Conservation (phyloP, 2,329 filamentous ascomycete species). For the Talaromyces amestolkiae region DNA sequence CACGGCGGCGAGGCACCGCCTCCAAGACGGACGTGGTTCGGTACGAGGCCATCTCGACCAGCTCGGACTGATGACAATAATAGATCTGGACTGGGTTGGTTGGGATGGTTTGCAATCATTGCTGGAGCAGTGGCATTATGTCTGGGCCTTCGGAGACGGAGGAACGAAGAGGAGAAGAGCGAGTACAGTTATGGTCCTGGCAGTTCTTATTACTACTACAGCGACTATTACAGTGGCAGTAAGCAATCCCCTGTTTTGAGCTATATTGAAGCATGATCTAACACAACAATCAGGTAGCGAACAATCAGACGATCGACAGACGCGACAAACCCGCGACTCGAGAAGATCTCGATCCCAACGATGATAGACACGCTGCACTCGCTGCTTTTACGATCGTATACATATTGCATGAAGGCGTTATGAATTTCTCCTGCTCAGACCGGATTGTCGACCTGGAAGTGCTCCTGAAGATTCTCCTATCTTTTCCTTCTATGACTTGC, state of each 20-base stretch:
- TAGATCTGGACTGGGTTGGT: slow-evolving; percentile 39
- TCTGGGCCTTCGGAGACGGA: slow-evolving; percentile 45
- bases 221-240: slow-evolving; percentile 44
- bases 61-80: slow-evolving; percentile 36
- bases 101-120: slow-evolving; percentile 43
- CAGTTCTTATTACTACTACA: slow-evolving; percentile 43
- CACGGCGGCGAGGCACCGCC: slow-evolving; percentile 30
- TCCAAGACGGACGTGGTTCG: slow-evolving; percentile 42
- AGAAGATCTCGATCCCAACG: slow-evolving; percentile 19
- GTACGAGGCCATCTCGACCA: slow-evolving; percentile 34
- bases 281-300: slow-evolving; percentile 38
- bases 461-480: slow-evolving; percentile 1
- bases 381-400: not conserved
- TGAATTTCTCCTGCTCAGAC: not conserved
- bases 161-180: slow-evolving; percentile 40
- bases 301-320: slow-evolving; percentile 37
- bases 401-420: slow-evolving; percentile 8
- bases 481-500: not conserved
- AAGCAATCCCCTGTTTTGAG: slow-evolving; percentile 23
- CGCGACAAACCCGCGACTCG: slow-evolving; percentile 34
- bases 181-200: slow-evolving; percentile 31
- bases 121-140: slow-evolving; percentile 46
- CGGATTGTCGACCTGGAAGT: slow-evolving; percentile 1
- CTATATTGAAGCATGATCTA: slow-evolving; percentile 14
- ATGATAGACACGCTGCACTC: not conserved